A percentile compares a stretch with the other conserved stretches of the same genome.
These are phyloP conservation scores for Tricholoma saponaceum DNA, from an alignment of 768 basidiomycete species.

Conservation along the genomic window DNA sequence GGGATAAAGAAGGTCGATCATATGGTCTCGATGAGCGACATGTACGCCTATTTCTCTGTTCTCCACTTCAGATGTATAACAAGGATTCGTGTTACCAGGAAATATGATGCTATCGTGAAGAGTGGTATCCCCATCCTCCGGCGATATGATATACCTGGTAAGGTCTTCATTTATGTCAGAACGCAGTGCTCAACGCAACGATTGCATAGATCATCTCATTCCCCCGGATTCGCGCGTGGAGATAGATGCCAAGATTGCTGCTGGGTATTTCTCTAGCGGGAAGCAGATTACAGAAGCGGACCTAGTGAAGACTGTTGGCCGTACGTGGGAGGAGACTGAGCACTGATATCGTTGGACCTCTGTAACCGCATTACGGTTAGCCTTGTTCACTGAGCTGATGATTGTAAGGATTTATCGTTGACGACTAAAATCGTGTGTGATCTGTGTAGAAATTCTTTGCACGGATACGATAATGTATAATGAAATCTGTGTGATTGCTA, in stretches of 20 bases:
- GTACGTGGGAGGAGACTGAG: constrained; percentile 89
- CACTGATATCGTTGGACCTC: constrained; percentile 38
- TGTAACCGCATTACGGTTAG: too few relatives aligned
- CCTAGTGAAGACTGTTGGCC: constrained; percentile 79
- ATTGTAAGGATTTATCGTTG: too few relatives aligned
- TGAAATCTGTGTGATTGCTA: too few relatives aligned
- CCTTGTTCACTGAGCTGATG: too few relatives aligned
- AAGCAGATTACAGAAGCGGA: constrained; percentile 77
- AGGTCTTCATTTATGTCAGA: constrained; percentile 15
- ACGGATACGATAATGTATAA: too few relatives aligned
- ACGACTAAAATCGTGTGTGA: too few relatives aligned
- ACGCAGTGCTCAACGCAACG: constrained; percentile 2
- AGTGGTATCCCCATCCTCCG: constrained; percentile 79
- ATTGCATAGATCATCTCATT: constrained; percentile 66
- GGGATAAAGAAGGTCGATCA: constrained; percentile 88
- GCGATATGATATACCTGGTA: constrained; percentile 85
- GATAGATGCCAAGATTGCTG: constrained; percentile 94
- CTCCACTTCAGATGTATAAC: constrained; percentile 2
- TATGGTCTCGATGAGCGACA: constrained; percentile 89
- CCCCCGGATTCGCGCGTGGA: constrained; percentile 90
- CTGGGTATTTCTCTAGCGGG: constrained; percentile 86
- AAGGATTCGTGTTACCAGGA: constrained; percentile 38
- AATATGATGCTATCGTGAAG: constrained; percentile 91
- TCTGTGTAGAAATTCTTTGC: too few relatives aligned
- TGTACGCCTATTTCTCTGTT: constrained; percentile 36